These are phyloP conservation scores for Aspergillus brasiliensis DNA, from an alignment of 2,329 filamentous ascomycete genomes.

Conservation along the genomic window DNA sequence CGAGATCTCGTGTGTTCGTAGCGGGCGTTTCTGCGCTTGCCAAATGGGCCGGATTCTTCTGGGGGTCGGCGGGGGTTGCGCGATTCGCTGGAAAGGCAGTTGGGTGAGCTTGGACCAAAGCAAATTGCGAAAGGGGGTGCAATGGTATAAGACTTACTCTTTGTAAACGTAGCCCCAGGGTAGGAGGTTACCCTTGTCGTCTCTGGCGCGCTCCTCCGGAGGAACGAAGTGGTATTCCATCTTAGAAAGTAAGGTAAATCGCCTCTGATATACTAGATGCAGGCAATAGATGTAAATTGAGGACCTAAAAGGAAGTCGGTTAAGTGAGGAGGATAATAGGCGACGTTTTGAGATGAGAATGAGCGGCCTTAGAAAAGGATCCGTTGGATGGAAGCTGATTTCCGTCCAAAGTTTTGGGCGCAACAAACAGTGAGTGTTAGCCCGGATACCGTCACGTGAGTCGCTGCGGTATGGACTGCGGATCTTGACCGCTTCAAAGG, in stretches of 20 bases:
- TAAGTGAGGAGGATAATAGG: not conserved
- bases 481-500: not conserved
- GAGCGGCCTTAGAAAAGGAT: not conserved
- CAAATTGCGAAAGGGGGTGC: conserved; percentile 14
- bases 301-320: not conserved
- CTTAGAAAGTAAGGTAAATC: not conserved
- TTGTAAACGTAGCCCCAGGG: conserved; percentile 67
- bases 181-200: conserved; percentile 59
- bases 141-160: conserved; percentile 52
- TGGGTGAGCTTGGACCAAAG: conserved; percentile 26
- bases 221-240: conserved; percentile 70
- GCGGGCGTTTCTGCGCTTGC: conserved; percentile 52
- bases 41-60: conserved; percentile 65
- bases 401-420: conserved; percentile 24
- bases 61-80: conserved; percentile 55
- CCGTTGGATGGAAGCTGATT: not conserved
- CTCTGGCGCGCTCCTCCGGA: conserved; percentile 62
- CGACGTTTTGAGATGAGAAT: not conserved
- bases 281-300: not conserved
- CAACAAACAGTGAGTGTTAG: conserved; percentile 28
- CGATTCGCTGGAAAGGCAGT: conserved; percentile 38
- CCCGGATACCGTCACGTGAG: conserved; percentile 27
- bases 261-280: not conserved
- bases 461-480: conserved; percentile 1
- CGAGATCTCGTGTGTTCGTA: conserved; percentile 51